Evolutionary conservation across 176 grass and related monocot species (phyloP).

Genomic region (Cenchrus americanus): DNA sequence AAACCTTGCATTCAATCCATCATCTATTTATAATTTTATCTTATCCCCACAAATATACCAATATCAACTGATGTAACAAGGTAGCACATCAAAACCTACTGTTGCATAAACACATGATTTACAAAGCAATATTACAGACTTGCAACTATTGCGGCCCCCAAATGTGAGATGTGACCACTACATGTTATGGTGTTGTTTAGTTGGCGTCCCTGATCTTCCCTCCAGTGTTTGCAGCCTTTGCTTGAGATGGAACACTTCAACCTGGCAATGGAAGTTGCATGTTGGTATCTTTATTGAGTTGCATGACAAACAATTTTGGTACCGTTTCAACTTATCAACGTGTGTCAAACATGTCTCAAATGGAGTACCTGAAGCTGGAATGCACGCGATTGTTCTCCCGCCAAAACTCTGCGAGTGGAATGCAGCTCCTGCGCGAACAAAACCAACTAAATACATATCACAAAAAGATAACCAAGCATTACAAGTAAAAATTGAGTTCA

Average conservation of each 20-base stretch:
- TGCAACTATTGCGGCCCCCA: not conserved
- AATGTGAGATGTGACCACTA: not conserved
- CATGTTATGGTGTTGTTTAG: slow-evolving; percentile 64
- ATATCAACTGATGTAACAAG: slow-evolving; percentile 9
- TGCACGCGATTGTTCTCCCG: slow-evolving; percentile 66
- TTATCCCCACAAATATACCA: slow-evolving; percentile 2
- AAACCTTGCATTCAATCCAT: not conserved
- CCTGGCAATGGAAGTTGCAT: slow-evolving; percentile 50
- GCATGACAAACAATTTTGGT: not conserved
- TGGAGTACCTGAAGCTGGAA: slow-evolving; percentile 84
- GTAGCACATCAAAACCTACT: slow-evolving; percentile 27
- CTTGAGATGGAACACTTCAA: slow-evolving; percentile 89
- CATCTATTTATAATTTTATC: slow-evolving; percentile 6
- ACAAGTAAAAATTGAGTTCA: not conserved
- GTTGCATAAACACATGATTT: slow-evolving; percentile 32
- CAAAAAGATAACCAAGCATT: not conserved
- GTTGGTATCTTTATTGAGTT: not conserved
- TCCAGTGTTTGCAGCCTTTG: slow-evolving; percentile 72
- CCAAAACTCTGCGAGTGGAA: slow-evolving; percentile 75
- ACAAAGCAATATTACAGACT: slow-evolving; percentile 27
- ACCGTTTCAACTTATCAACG: not conserved
- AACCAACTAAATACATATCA: slow-evolving; percentile 31
- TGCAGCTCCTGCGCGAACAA: slow-evolving; percentile 70
- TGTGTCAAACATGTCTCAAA: not conserved
- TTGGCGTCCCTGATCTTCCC: slow-evolving; percentile 64